Base-by-base conservation (phyloP, 2,329 filamentous ascomycete species). In the Pleoardoris graminearum region DNA sequence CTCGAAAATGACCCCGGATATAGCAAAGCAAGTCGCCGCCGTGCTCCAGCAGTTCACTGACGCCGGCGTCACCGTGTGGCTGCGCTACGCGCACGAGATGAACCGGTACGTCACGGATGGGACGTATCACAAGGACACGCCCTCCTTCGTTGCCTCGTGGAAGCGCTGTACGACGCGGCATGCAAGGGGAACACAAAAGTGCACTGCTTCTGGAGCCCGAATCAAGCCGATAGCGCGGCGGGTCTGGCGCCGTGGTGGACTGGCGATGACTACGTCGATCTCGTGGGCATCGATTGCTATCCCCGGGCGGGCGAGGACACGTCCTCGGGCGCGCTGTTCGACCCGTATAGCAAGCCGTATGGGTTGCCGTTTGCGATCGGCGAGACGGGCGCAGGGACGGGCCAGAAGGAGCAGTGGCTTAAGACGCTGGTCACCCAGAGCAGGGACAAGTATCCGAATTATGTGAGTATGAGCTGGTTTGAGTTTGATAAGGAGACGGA, bases 21-120 rank as follows among this genome's bases (percentile, higher is more conserved):
- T 57, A 2, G 57, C 54, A 12, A 39, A 50, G 2, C 51, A 57
- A 35, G 53, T 59, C 22, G 51, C 51, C 1, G 19, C 35, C 12
- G 54, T 57, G 11, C 48, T 59, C 48, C 55, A 59, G 35, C 38
- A 59, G 32, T 59, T 59, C 35, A 57, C 57, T 8, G 51, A 59
- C n/a, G 53, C 48, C 2, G 54, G 54, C 11, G 46, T 59, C 1
- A 33, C 47, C 3, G 57, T 59, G 3, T 59, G 57, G 57, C 49
- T 59, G 4, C 41, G 57, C 7, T 59, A 54, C 25, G 57, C 45
- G 12, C 54, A 57, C 39, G 57, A 59, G 21, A 53, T 59, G 57
- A 59, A 59, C 32, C 57, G 54, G 54, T 59, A 59, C 32, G 49
- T 51, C 1, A 23, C n/a, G 2, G 51, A 54, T 32, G 51, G 54